These are phyloP conservation scores for Sindora glabra DNA, from an alignment of 306 rosid species.

Conservation along the genomic window DNA sequence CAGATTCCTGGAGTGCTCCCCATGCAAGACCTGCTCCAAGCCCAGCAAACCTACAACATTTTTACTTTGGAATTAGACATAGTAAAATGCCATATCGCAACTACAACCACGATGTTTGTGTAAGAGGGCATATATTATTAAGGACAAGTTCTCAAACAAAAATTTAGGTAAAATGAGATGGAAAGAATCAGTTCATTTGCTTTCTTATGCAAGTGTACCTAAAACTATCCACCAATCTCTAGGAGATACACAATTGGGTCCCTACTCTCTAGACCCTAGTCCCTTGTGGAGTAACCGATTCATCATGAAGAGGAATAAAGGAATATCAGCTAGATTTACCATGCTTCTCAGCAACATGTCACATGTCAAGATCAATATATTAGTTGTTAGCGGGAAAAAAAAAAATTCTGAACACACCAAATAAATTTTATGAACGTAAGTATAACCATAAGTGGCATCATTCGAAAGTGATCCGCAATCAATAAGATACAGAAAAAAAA, in stretches of 20 bases:
- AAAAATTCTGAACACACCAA: neutral
- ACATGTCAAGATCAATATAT: neutral
- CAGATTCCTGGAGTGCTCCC: slow-evolving; percentile 94
- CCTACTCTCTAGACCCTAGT: neutral
- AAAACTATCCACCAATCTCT: neutral
- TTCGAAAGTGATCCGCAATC: too few relatives aligned
- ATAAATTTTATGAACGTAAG: too few relatives aligned
- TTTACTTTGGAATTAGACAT: neutral
- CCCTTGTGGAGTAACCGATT: neutral
- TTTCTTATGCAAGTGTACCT: neutral
- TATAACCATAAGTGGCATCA: neutral
- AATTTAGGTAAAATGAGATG: neutral
- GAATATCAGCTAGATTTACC: neutral
- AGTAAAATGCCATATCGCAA: neutral
- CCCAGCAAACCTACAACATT: slow-evolving; percentile 65
- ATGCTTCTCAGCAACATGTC: neutral
- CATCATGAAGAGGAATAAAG: neutral
- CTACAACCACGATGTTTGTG: neutral
- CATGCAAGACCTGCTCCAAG: slow-evolving; percentile 91
- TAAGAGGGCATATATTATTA: neutral
- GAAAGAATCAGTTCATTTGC: neutral
- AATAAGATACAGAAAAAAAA: too few relatives aligned
- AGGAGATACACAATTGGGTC: neutral
- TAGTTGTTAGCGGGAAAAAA: neutral
- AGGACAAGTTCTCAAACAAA: neutral